phyloP scores from a whole-genome alignment of 2,329 filamentous ascomycete species.

The Xylaria sp. region DNA sequence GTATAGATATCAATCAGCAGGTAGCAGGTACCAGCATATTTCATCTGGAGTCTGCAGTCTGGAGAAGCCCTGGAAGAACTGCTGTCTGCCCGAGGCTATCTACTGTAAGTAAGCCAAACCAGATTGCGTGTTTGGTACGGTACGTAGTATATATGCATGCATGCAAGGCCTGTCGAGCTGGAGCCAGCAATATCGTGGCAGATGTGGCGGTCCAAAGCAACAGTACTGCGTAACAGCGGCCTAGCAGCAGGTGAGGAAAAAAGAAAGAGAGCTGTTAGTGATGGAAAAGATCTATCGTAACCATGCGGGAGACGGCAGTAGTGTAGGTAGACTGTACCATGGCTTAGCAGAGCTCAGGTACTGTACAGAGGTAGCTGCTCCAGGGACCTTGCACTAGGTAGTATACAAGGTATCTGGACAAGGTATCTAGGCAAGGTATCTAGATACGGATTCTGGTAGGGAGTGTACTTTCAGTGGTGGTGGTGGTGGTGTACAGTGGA shows the following conservation, averaged over 20 bases:
- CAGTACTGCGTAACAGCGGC: slow-evolving; percentile 5
- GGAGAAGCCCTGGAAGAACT: background rate
- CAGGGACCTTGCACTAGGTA: too few species aligned
- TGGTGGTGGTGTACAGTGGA: background rate
- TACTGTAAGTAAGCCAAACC: slow-evolving; percentile 8
- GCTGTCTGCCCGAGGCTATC: background rate
- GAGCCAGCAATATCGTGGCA: slow-evolving; percentile 26
- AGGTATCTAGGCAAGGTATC: too few species aligned
- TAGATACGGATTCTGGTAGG: too few species aligned
- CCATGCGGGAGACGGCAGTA: slow-evolving; percentile 13
- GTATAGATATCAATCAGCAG: background rate
- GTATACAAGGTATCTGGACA: too few species aligned
- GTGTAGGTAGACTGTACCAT: slow-evolving; percentile 7
- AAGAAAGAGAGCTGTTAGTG: slow-evolving; percentile 24
- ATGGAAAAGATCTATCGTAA: slow-evolving; percentile 26
- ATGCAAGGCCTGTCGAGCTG: slow-evolving; percentile 18
- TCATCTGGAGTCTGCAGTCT: background rate
- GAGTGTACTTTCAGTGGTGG: too few species aligned
- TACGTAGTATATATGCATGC: slow-evolving; percentile 8
- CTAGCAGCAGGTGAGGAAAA: slow-evolving; percentile 10
- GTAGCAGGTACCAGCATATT: slow-evolving; percentile 3
- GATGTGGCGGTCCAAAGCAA: slow-evolving; percentile 17
- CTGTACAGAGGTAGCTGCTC: slow-evolving; percentile 5
- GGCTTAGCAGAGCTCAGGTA: background rate
- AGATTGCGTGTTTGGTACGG: background rate